A percentile compares a stretch with the other conserved stretches of the same genome.
Evolutionary conservation across 768 basidiomycete genomes (phyloP).

Genomic region (Paxillus ammoniavirescens): DNA sequence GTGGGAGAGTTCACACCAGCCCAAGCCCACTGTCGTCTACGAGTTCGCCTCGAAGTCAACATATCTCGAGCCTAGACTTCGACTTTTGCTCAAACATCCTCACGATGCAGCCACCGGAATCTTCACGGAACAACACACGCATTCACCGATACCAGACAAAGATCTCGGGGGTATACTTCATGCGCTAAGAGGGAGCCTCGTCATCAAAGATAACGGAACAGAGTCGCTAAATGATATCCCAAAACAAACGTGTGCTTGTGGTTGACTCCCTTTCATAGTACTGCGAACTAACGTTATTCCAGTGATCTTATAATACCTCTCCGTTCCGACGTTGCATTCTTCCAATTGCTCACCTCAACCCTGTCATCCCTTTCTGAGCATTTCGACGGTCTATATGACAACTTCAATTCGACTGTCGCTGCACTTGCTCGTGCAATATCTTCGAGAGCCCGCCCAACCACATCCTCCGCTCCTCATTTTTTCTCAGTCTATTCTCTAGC

Average conservation of each 20-base stretch:
- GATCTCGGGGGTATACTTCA: slow-evolving; percentile 5
- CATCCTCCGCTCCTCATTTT: slow-evolving; percentile 24
- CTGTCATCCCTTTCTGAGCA: slow-evolving; percentile 55
- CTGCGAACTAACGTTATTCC: background rate
- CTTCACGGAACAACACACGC: slow-evolving; percentile 2
- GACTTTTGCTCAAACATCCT: slow-evolving; percentile 42
- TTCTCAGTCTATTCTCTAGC: slow-evolving; percentile 35
- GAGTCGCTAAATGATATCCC: background rate
- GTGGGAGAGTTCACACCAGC: slow-evolving; percentile 1
- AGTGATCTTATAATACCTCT: slow-evolving; percentile 75
- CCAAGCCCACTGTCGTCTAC: slow-evolving; percentile 44
- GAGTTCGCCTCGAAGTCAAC: slow-evolving; percentile 51
- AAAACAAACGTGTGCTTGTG: slow-evolving; percentile 8
- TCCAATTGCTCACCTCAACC: slow-evolving; percentile 64
- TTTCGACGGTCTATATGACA: slow-evolving; percentile 47
- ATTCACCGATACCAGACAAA: slow-evolving; percentile 14
- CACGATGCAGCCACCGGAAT: background rate
- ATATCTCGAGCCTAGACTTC: slow-evolving; percentile 54
- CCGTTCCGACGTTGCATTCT: slow-evolving; percentile 78
- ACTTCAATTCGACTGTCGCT: slow-evolving; percentile 47
- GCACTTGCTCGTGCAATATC: slow-evolving; percentile 44
- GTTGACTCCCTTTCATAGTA: background rate
- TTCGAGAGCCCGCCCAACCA: slow-evolving; percentile 31
- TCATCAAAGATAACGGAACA: too few relatives aligned
- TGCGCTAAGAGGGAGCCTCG: background rate